These are phyloP conservation scores for Ceratocystiopsis sp. DNA, from an alignment of 2,329 filamentous ascomycete species.

Conservation along the genomic window DNA sequence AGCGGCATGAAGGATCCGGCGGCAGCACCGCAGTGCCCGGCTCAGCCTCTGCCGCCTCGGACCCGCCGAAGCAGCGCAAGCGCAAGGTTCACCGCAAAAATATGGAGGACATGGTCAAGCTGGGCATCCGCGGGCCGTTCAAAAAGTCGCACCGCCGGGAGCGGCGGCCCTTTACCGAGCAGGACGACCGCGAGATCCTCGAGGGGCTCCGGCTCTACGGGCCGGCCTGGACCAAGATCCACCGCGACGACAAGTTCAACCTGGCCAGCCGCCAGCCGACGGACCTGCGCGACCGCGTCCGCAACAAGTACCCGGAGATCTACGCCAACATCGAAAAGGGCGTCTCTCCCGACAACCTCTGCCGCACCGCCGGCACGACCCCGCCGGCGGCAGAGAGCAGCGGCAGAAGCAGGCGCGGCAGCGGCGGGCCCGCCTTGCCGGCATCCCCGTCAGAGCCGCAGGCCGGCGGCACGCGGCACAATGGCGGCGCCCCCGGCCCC, in stretches of 20 bases:
- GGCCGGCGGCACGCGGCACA: no score
- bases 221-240: constrained; percentile 48
- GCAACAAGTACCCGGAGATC: constrained; percentile 45
- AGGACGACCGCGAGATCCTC: constrained; percentile 46
- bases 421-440: no score
- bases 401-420: background rate
- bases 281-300: constrained; percentile 43
- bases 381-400: background rate
- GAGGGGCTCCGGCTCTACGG: constrained; percentile 42
- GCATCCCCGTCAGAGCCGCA: no score
- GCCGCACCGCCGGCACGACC: no score
- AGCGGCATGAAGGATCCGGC: background rate
- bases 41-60: constrained; percentile 4
- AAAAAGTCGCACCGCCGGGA: constrained; percentile 44
- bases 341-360: constrained; percentile 15
- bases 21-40: constrained; percentile 6
- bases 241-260: constrained; percentile 39
- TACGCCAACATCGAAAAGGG: constrained; percentile 41
- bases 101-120: constrained; percentile 24
- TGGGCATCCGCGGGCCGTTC: constrained; percentile 46
- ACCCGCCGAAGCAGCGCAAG: constrained; percentile 17
- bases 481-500: no score
- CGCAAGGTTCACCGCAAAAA: constrained; percentile 25
- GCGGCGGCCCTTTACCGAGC: constrained; percentile 41
- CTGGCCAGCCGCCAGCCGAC: constrained; percentile 43